Base-by-base conservation (phyloP, 306 rosid species). In the Dalbergia cochinchinensis region DNA sequence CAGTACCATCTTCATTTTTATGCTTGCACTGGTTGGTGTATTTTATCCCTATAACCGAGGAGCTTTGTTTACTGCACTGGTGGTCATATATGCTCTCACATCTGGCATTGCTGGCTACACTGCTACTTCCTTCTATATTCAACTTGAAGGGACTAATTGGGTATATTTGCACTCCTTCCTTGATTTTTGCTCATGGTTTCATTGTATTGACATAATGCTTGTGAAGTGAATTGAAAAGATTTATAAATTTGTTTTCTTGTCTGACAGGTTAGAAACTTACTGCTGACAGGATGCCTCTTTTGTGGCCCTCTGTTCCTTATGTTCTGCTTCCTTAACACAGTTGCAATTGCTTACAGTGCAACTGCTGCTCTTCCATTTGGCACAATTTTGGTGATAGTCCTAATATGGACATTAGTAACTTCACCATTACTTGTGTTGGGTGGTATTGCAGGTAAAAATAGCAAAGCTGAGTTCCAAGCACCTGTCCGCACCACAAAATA, bases 341-440 rank as follows among this genome's bases (percentile, higher is more conserved):
- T 94, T 76, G 98, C 98, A 62, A 94, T 94, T 82, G 95, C 89
- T 77, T 94, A 94, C 64, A 89, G 81, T 59, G 98, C 98, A 82
- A 94, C 98, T 51, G 98, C 98, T 4, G 98, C 98, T 35, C 97
- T 94, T 78, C 98, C 98, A 44, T 91, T 94, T 77, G 98, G 98
- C 71, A 94, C 98, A 34, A 92, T 94, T 73, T 83, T 92, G 76
- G 98, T 94, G 81, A 94, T 94, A 85, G 90, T 92, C 69, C 94
- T 94, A 64, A 94, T 94, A 75, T 94, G 98, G 98, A 91, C 97
- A 33, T 51, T 94, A 84, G 98, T 94, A 58, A 92, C 98, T 19
- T 90, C 98, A 3, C 98, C 98, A 14, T 85, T 94, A 79, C 98
- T 94, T 74, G 97, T 94, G 42, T 83, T 94, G 90, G 98, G 98